These are phyloP conservation scores for Caryopteris hybrid DNA, from an alignment of 305 asterid genomes.

Conservation along the genomic window DNA sequence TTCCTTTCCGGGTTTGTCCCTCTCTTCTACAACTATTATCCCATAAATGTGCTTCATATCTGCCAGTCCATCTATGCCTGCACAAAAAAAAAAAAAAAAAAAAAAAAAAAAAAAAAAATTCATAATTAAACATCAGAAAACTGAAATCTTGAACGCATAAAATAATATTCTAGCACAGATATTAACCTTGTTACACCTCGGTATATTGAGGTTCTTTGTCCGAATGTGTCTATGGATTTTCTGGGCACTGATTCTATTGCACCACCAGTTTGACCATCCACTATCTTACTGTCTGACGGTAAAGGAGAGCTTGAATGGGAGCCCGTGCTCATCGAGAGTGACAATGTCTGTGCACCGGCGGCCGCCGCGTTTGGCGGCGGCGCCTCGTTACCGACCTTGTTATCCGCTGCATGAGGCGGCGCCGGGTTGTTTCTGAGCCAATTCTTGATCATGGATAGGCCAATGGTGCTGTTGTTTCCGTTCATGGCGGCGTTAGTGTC, in stretches of 20 bases:
- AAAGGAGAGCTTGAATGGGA: constrained; percentile 28
- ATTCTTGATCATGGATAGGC: constrained; percentile 78
- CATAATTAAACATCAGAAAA: no score
- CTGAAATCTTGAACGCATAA: neutral
- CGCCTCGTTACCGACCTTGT: constrained; percentile 13
- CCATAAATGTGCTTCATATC: constrained; percentile 91
- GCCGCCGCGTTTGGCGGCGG: neutral
- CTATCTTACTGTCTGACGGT: constrained; percentile 1
- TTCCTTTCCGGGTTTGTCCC: constrained; percentile 96
- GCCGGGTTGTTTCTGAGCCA: constrained; percentile 63
- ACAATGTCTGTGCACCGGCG: constrained; percentile 34
- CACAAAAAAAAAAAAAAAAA: neutral
- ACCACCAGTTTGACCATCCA: constrained; percentile 30
- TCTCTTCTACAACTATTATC: constrained; percentile 91
- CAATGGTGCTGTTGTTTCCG: constrained; percentile 26
- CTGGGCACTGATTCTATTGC: constrained; percentile 54
- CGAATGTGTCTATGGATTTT: constrained; percentile 70
- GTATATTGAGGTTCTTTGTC: constrained; percentile 90
- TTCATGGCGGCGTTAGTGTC: neutral
- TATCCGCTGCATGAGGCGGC: constrained; percentile 22
- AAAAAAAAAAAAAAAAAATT: no score
- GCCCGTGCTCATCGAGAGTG: constrained; percentile 73
- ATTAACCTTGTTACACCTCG: constrained; percentile 83
- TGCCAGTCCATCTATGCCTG: constrained; percentile 88
- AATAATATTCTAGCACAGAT: neutral